A percentile compares a stretch with the other conserved stretches of the same genome.
These are phyloP conservation scores for Ustilago vetiveriae DNA, from an alignment of 1,284 basidiomycete genomes.

Conservation along the genomic window DNA sequence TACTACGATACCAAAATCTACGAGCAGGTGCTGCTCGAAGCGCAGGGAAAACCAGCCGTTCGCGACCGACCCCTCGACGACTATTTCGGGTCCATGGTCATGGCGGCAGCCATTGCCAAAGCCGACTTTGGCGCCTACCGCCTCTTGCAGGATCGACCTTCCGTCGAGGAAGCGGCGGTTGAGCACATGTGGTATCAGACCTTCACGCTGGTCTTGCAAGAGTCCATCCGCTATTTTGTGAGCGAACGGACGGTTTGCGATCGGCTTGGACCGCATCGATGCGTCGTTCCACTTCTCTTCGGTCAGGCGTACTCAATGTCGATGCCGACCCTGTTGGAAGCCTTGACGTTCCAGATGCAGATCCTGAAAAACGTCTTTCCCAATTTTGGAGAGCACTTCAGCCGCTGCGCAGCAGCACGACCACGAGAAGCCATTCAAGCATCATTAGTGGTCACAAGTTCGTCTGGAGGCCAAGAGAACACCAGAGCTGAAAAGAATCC, in stretches of 20 bases:
- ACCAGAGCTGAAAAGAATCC: too few species aligned
- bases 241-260: conserved; percentile 30
- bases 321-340: conserved; percentile 14
- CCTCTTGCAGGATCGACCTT: conserved; percentile 6
- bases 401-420: conserved; percentile 23
- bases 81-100: conserved; percentile 28
- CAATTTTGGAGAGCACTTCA: conserved; percentile 33
- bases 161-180: neutral
- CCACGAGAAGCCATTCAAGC: conserved; percentile 1
- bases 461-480: too few species aligned
- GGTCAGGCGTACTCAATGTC: conserved; percentile 23
- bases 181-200: conserved; percentile 22
- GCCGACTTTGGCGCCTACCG: conserved; percentile 26
- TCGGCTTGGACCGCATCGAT: conserved; percentile 27
- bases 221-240: conserved; percentile 17
- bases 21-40: conserved; percentile 19
- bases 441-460: neutral
- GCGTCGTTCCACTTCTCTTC: conserved; percentile 20
- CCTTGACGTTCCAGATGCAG: conserved; percentile 21
- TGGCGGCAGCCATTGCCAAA: conserved; percentile 14
- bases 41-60: conserved; percentile 27
- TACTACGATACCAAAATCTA: conserved; percentile 38
- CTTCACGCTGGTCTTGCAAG: conserved; percentile 24
- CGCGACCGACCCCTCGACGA: conserved; percentile 34
- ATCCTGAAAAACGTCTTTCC: conserved; percentile 41